phyloP scores from a whole-genome alignment of 495 filamentous ascomycete genomes.

The Bryoglossum gracile region DNA sequence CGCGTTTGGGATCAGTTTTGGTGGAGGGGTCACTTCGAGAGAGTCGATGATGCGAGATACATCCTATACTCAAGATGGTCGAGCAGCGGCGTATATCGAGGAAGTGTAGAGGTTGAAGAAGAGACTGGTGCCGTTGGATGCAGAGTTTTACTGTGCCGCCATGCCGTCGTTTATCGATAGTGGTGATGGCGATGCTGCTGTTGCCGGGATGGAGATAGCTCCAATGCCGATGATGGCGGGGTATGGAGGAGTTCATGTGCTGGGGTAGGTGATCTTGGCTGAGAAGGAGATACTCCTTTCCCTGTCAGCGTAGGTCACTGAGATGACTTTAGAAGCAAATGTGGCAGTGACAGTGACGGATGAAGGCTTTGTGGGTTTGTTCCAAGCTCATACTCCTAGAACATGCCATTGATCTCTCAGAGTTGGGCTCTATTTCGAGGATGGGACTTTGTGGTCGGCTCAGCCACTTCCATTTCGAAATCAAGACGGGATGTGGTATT shows the following conservation, averaged over 20 bases:
- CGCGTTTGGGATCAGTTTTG: constrained; percentile 38
- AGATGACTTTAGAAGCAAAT: constrained; percentile 25
- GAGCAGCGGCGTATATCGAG: constrained; percentile 39
- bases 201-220: constrained; percentile 39
- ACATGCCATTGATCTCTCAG: constrained; percentile 10
- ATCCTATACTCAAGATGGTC: constrained; percentile 47
- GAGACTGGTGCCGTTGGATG: constrained; percentile 36
- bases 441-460: too few species aligned
- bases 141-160: constrained; percentile 32
- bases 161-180: constrained; percentile 43
- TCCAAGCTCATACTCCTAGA: constrained; percentile 33
- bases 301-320: constrained; percentile 34
- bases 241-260: constrained; percentile 25
- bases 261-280: constrained; percentile 32
- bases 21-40: constrained; percentile 35
- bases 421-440: background rate
- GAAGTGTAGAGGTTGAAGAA: constrained; percentile 45
- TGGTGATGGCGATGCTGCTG: constrained; percentile 38
- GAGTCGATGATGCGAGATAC: constrained; percentile 46
- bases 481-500: too few species aligned
- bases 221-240: constrained; percentile 45
- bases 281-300: constrained; percentile 43
- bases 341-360: constrained; percentile 34
- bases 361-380: constrained; percentile 28
- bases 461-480: too few species aligned